Conservation (phyloP, 371 early-diverging fungal species). For the Mortierella sp. region DNA sequence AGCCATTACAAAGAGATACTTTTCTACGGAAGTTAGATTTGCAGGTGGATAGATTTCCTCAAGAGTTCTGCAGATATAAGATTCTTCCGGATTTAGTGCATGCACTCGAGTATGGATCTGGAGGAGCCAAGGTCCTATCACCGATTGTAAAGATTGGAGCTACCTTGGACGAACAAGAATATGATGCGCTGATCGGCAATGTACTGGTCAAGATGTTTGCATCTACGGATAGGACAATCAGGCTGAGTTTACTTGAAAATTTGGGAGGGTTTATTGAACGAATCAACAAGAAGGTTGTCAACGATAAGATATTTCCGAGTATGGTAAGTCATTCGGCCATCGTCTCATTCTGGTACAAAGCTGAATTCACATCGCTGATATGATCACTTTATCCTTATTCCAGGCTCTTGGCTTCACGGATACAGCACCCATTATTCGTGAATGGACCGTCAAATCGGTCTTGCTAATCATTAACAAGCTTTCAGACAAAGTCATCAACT, state of each 20-base stretch:
- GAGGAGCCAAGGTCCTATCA: slow-evolving; percentile 85
- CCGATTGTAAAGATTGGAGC: slow-evolving; percentile 90
- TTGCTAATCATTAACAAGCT: slow-evolving; percentile 73
- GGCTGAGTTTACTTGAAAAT: slow-evolving; percentile 88
- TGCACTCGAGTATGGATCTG: slow-evolving; percentile 93
- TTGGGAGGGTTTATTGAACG: slow-evolving; percentile 79
- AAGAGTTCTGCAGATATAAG: slow-evolving; percentile 89
- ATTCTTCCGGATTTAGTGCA: slow-evolving; percentile 91
- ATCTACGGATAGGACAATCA: slow-evolving; percentile 89
- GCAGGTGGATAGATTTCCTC: slow-evolving; percentile 79
- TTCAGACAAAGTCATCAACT: slow-evolving; percentile 82
- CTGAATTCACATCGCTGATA: not conserved
- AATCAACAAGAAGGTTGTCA: slow-evolving; percentile 76
- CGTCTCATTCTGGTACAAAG: not conserved
- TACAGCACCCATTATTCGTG: slow-evolving; percentile 90
- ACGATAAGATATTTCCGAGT: slow-evolving; percentile 89
- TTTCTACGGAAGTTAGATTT: slow-evolving; percentile 72
- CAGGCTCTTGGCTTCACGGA: slow-evolving; percentile 92
- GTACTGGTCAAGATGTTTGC: slow-evolving; percentile 89
- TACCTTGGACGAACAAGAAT: slow-evolving; percentile 78
- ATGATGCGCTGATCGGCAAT: slow-evolving; percentile 74
- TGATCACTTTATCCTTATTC: not conserved
- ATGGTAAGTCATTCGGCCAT: slow-evolving; percentile 62
- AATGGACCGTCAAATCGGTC: slow-evolving; percentile 90
- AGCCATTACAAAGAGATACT: slow-evolving; percentile 80